A percentile compares a stretch with the other conserved stretches of the same genome.
Evolutionary conservation across 1,284 basidiomycete genomes (phyloP).

Genomic region (Abortiporus biennis): DNA sequence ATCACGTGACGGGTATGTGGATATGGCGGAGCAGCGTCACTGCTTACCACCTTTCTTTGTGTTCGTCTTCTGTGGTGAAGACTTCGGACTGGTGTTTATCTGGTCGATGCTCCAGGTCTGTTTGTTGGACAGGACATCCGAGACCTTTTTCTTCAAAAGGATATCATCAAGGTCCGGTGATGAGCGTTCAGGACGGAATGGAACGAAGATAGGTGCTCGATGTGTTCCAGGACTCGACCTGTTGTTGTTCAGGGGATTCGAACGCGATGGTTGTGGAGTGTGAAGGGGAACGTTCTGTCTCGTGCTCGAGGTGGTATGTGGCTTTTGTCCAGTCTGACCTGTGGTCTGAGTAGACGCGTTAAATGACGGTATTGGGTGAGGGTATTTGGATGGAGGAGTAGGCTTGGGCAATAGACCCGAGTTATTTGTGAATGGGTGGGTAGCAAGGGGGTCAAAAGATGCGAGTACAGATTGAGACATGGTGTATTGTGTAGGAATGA

Average conservation of each 20-base stretch:
- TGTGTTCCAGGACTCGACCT: slow-evolving; percentile 9
- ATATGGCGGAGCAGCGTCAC: slow-evolving; percentile 1
- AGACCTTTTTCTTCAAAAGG: slow-evolving; percentile 41
- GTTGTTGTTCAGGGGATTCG: slow-evolving; percentile 13
- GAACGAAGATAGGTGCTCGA: slow-evolving; percentile 43
- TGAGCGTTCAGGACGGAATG: slow-evolving; percentile 47
- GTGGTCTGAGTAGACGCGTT: slow-evolving; percentile 12
- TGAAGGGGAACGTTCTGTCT: slow-evolving; percentile 15
- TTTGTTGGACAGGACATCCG: slow-evolving; percentile 26
- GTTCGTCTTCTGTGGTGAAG: not conserved
- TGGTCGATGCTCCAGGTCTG: slow-evolving; percentile 28
- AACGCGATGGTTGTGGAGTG: slow-evolving; percentile 20
- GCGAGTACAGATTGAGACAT: slow-evolving; percentile 33
- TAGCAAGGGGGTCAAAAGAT: slow-evolving; percentile 52
- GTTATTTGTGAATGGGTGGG: slow-evolving; percentile 57
- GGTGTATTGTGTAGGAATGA: slow-evolving; percentile 8
- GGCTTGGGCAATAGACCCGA: slow-evolving; percentile 41
- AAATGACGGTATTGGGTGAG: slow-evolving; percentile 32
- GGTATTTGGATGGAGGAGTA: slow-evolving; percentile 42
- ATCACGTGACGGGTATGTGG: slow-evolving; percentile 5
- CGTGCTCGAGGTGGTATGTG: no score
- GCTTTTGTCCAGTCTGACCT: not conserved
- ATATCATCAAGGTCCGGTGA: slow-evolving; percentile 52
- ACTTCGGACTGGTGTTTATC: slow-evolving; percentile 4
- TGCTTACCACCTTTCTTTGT: slow-evolving; percentile 1